Percentiles rank a stretch among this genome's conserved stretches.
Evolutionary conservation across 1,284 basidiomycete genomes (phyloP).

Genomic region (Apiotrichum gamsii): DNA sequence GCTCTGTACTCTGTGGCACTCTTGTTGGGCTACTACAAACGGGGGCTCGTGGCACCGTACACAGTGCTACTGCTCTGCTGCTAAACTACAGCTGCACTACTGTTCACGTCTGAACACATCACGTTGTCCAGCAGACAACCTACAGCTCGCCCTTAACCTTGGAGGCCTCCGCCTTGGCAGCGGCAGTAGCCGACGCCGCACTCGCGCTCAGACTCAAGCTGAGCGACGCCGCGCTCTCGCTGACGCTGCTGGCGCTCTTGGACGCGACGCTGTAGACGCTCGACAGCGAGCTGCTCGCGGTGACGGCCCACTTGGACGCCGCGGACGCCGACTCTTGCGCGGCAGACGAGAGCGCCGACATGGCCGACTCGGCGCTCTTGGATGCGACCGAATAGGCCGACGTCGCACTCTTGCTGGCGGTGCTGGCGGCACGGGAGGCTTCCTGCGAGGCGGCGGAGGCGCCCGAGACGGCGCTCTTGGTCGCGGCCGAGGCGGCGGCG

Average conservation of each 20-base stretch:
- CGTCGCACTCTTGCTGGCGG: slow-evolving; percentile 44
- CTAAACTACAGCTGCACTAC: no score
- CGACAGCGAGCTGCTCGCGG: slow-evolving; percentile 19
- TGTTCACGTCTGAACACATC: no score
- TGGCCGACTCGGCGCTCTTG: slow-evolving; percentile 30
- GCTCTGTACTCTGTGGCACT: no score
- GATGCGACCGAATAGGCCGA: slow-evolving; percentile 26
- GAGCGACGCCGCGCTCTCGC: slow-evolving; percentile 32
- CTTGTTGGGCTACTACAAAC: no score
- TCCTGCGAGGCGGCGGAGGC: slow-evolving; percentile 44
- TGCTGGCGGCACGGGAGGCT: slow-evolving; percentile 33
- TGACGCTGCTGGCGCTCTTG: slow-evolving; percentile 27
- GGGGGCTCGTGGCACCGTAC: no score
- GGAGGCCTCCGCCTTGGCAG: no score
- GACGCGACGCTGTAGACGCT: slow-evolving; percentile 27
- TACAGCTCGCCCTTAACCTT: slow-evolving; percentile 35
- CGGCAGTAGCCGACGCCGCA: no score
- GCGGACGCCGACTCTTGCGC: slow-evolving; percentile 21
- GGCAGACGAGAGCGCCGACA: slow-evolving; percentile 32
- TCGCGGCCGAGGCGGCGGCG: slow-evolving; percentile 35
- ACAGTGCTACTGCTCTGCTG: no score
- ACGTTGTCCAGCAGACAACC: no score
- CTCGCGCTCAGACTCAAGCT: no score
- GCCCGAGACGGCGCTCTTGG: slow-evolving; percentile 37
- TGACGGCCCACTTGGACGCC: slow-evolving; percentile 49